These are phyloP conservation scores for Tetracentron sinense DNA, from an alignment of 164 flowering plant species.

Conservation along the genomic window DNA sequence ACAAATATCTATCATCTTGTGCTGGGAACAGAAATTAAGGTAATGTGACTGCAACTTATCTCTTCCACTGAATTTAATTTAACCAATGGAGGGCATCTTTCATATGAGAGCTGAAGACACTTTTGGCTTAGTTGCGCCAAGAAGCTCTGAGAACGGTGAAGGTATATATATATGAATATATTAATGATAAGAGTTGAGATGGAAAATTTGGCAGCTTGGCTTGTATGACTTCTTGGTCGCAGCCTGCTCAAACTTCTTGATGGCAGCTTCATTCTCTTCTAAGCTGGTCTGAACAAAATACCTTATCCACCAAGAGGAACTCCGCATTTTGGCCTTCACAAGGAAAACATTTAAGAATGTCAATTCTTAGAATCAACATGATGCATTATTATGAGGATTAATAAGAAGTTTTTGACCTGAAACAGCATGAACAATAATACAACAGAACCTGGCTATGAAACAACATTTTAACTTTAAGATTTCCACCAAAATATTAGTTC, in stretches of 20 bases:
- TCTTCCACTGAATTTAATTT: too few species aligned
- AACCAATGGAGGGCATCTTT: not conserved
- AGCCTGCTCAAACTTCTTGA: constrained; percentile 82
- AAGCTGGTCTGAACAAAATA: constrained; percentile 66
- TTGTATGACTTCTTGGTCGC: constrained; percentile 52
- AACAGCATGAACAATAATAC: too few species aligned
- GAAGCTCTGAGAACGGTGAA: not conserved
- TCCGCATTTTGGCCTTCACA: constrained; percentile 79
- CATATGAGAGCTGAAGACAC: constrained; percentile 3
- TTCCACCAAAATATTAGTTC: too few species aligned
- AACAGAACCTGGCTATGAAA: too few species aligned
- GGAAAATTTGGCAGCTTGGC: constrained; percentile 83
- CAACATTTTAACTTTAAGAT: too few species aligned
- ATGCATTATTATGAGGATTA: too few species aligned
- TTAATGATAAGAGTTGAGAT: constrained; percentile 63
- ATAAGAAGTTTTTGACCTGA: too few species aligned
- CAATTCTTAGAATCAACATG: not conserved
- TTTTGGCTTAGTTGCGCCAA: not conserved
- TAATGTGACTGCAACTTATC: not conserved
- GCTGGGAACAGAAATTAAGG: not conserved
- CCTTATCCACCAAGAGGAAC: constrained; percentile 83
- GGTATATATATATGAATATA: not conserved
- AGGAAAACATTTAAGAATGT: constrained; percentile 1
- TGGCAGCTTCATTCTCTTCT: constrained; percentile 65
- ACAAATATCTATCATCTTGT: not conserved